Evolutionary conservation across 768 basidiomycete genomes (phyloP), one percentile per base, ranked within the genome.

Genomic region (Tylopilus sp.): DNA sequence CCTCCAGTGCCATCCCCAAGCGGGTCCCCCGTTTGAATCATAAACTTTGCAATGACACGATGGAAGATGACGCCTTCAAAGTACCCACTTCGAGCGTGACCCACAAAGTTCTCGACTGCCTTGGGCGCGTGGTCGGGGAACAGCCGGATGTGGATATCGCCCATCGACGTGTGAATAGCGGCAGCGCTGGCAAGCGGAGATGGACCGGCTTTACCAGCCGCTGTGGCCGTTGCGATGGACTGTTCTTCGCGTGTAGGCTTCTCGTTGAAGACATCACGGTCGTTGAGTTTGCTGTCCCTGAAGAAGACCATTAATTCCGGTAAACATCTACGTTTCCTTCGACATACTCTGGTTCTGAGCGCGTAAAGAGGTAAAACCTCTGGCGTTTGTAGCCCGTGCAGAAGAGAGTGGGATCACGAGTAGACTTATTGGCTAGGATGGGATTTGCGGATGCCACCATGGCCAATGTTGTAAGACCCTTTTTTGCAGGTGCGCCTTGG

Each of bases 231-330:
- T 3, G 93, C 93, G 43, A 95, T 82, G 26, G 82, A 87, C 67
- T 93, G 94, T 64, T 99, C 97, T 66, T 98, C 97, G 45, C 94
- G 81, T 1, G 95, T 98, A 3, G 97, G 97, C 41, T 88, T 81
- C 71, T 99, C 97, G 69, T 99, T 99, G 81, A 98, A 98, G 48
- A 99, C 86, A 59, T 99, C 97, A 51, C 97, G 86, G 57, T 98
- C 95, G 26, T 83, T 83, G 2, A 82, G 81, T 70, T 91, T 95
- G 65, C 78, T 84, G 57, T 95, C 91, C 67, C 90, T 94, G 64
- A 22, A 22, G 15, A 21, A 40, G 43, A 22, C 28, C 15, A 13
- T 51, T 40, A 33, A 44, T 43, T 5, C 39, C 21, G 17, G 49
- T 47, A 28, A n/a, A 40, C 44, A 23, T 18, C 6, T 17, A 10